phyloP scores from a whole-genome alignment of 805 yeast genomes.

The Candida orba region DNA sequence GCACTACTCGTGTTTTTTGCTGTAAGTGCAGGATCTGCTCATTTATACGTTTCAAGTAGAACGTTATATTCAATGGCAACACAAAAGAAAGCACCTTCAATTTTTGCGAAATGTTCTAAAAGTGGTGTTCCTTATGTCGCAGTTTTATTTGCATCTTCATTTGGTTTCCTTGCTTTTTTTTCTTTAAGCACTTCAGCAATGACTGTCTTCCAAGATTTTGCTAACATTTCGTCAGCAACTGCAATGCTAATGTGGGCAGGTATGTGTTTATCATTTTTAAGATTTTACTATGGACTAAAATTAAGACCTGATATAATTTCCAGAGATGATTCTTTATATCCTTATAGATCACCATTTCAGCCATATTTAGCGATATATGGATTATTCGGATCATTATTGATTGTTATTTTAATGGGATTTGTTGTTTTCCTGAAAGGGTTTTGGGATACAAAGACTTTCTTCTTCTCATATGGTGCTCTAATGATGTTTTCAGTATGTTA shows the following conservation, averaged over 20 bases:
- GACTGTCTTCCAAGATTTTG: constrained; percentile 56
- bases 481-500: constrained; percentile 46
- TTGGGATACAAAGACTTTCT: constrained; percentile 57
- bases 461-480: constrained; percentile 58
- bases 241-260: constrained; percentile 78
- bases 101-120: constrained; percentile 50
- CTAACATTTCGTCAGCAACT: constrained; percentile 63
- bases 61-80: constrained; percentile 48
- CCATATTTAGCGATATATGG: constrained; percentile 65
- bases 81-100: constrained; percentile 50
- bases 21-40: constrained; percentile 46
- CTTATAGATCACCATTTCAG: constrained; percentile 63
- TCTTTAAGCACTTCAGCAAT: constrained; percentile 54
- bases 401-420: constrained; percentile 54
- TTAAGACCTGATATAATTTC: constrained; percentile 57
- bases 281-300: constrained; percentile 58
- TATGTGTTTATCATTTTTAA: constrained; percentile 54
- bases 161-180: constrained; percentile 55
- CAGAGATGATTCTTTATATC: constrained; percentile 57
- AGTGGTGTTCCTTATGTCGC: constrained; percentile 68
- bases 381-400: constrained; percentile 41
- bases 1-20: constrained; percentile 49
- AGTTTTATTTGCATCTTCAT: constrained; percentile 53
- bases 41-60: constrained; percentile 48
- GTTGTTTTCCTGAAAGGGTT: constrained; percentile 47